phyloP scores from a whole-genome alignment of 345 rosid genomes.

The Syzygium aromaticum region DNA sequence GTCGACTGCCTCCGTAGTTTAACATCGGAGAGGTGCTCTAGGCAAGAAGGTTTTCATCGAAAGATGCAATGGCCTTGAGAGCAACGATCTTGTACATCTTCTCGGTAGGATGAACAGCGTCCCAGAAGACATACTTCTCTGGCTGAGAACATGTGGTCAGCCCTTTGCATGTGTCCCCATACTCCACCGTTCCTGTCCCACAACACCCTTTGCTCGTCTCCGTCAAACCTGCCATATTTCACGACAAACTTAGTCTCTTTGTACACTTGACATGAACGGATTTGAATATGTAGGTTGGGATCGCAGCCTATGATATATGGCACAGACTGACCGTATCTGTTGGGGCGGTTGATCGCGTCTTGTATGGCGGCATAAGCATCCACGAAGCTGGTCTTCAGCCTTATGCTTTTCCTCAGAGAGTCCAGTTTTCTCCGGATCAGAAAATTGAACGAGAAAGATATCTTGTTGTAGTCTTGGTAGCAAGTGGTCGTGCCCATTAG shows the following conservation, averaged over 20 bases:
- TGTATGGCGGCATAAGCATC: slow-evolving; percentile 40
- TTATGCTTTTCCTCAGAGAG: slow-evolving; percentile 14
- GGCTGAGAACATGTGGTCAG: slow-evolving; percentile 51
- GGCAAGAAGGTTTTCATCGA: slow-evolving; percentile 3
- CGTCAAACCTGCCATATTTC: slow-evolving; percentile 30
- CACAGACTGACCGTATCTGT: slow-evolving; percentile 33
- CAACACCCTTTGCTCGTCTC: slow-evolving; percentile 67
- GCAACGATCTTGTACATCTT: slow-evolving; percentile 67
- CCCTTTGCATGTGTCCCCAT: slow-evolving; percentile 63
- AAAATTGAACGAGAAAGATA: slow-evolving; percentile 41
- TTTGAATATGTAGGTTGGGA: neutral
- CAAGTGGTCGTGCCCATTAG: slow-evolving; percentile 35
- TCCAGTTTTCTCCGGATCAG: slow-evolving; percentile 33
- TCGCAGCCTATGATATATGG: neutral
- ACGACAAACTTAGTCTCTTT: neutral
- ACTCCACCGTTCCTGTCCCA: slow-evolving; percentile 64
- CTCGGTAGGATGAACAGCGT: slow-evolving; percentile 78
- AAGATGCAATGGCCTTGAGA: slow-evolving; percentile 26
- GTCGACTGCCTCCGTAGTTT: no score
- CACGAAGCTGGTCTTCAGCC: slow-evolving; percentile 39
- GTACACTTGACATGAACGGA: neutral
- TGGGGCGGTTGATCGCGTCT: slow-evolving; percentile 42
- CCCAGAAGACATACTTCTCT: slow-evolving; percentile 66
- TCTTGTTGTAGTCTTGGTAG: slow-evolving; percentile 37
- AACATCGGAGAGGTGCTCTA: neutral